A percentile compares a stretch with the other conserved stretches of the same genome.
Evolutionary conservation across 345 rosid species (phyloP).

Genomic region (Mallotus nudiflorus): DNA sequence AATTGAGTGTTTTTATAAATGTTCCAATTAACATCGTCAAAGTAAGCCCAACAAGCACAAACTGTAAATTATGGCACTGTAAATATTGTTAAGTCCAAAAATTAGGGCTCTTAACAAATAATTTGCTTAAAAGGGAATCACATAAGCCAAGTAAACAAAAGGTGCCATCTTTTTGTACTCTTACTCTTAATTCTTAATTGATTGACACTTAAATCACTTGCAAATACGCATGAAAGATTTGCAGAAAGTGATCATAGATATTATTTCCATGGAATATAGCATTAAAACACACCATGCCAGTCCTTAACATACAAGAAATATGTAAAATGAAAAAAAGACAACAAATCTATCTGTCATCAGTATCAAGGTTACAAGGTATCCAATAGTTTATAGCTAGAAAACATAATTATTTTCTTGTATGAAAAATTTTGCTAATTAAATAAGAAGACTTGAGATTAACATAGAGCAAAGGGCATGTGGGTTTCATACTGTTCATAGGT

Average conservation of each 20-base stretch:
- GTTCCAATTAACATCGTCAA: no score
- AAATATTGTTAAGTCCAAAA: background rate
- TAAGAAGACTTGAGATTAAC: constrained; percentile 16
- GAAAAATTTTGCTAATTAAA: constrained; percentile 21
- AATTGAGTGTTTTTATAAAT: no score
- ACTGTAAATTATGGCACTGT: no score
- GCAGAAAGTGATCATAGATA: background rate
- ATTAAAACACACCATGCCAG: background rate
- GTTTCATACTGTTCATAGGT: background rate
- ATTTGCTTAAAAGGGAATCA: constrained; percentile 3
- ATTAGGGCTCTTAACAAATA: background rate
- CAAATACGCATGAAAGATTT: constrained; percentile 21
- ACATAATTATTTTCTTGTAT: constrained; percentile 15
- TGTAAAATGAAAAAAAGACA: background rate
- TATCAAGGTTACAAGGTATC: background rate
- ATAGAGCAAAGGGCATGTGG: background rate
- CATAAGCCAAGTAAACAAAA: background rate
- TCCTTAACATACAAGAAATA: no score
- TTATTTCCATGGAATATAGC: background rate
- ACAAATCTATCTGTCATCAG: background rate
- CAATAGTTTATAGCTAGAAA: background rate
- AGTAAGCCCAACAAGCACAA: no score
- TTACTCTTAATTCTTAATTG: background rate
- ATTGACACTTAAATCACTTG: background rate
- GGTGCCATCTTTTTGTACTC: background rate